These are phyloP conservation scores for Trypanosoma melophagium DNA, from an alignment of 208 protist genomes.

Conservation along the genomic window DNA sequence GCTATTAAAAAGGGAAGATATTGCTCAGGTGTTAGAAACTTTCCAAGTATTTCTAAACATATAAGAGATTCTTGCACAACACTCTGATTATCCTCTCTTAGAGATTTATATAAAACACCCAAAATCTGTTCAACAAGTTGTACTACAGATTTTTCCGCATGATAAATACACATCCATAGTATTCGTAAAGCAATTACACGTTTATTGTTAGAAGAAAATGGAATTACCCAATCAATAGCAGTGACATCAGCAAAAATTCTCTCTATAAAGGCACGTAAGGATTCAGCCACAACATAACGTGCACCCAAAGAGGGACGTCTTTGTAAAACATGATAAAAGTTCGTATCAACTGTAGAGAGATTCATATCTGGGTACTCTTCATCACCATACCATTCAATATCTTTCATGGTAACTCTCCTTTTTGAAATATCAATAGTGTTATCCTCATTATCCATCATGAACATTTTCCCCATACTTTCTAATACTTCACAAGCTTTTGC, in stretches of 20 bases:
- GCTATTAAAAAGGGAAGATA: conserved; percentile 86
- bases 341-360: conserved; percentile 25
- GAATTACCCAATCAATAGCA: conserved; percentile 88
- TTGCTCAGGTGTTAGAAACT: conserved; percentile 88
- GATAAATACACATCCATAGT: conserved; percentile 76
- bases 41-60: conserved; percentile 80
- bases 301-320: conserved; percentile 62
- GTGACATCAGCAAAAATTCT: conserved; percentile 68
- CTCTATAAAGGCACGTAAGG: conserved; percentile 59
- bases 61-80: conserved; percentile 67
- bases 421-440: conserved; percentile 81
- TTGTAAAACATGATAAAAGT: conserved; percentile 46
- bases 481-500: conserved; percentile 45
- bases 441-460: conserved; percentile 88
- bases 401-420: conserved; percentile 84
- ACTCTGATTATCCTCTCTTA: conserved; percentile 74
- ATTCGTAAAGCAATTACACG: conserved; percentile 77
- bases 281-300: conserved; percentile 82
- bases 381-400: conserved; percentile 92
- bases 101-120: conserved; percentile 76
- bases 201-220: conserved; percentile 82
- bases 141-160: conserved; percentile 76
- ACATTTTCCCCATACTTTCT: conserved; percentile 69
- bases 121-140: conserved; percentile 87
- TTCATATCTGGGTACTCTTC: conserved; percentile 85